Conservation (phyloP, 306 rosid species). For the Astragalus glycyphyllos region DNA sequence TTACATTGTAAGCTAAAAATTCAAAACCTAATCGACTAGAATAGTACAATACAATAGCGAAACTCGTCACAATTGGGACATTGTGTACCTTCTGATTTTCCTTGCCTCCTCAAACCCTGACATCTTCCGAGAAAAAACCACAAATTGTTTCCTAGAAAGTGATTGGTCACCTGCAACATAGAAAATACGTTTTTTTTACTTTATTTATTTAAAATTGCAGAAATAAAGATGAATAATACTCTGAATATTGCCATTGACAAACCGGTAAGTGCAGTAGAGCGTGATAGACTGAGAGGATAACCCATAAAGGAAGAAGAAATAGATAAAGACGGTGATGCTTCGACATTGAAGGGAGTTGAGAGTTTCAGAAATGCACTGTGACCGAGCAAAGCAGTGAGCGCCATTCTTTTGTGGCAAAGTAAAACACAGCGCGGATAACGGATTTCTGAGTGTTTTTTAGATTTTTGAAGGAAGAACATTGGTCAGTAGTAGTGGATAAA, state of each 20-base stretch:
- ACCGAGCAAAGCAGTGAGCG: slow-evolving; percentile 48
- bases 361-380: slow-evolving; percentile 47
- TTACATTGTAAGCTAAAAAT: not conserved
- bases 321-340: slow-evolving; percentile 37
- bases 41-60: not conserved
- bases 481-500: not conserved
- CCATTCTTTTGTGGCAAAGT: slow-evolving; percentile 48
- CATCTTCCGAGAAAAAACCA: slow-evolving; percentile 59
- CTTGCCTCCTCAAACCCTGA: slow-evolving; percentile 84
- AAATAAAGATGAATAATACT: not conserved
- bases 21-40: slow-evolving; percentile 25
- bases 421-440: slow-evolving; percentile 33
- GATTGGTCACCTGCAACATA: slow-evolving; percentile 49
- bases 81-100: slow-evolving; percentile 69
- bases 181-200: slow-evolving; percentile 4
- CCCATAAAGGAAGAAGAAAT: slow-evolving; percentile 45
- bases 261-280: slow-evolving; percentile 43
- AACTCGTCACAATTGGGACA: slow-evolving; percentile 11
- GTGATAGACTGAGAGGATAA: slow-evolving; percentile 45
- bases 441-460: not conserved
- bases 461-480: not conserved
- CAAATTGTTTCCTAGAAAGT: slow-evolving; percentile 46
- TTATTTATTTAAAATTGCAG: not conserved
- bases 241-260: slow-evolving; percentile 12
- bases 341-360: slow-evolving; percentile 50